Evolutionary conservation across 2,329 filamentous ascomycete genomes (phyloP), one percentile per base, ranked within the genome.

Genomic region (Monosporascus sp.): DNA sequence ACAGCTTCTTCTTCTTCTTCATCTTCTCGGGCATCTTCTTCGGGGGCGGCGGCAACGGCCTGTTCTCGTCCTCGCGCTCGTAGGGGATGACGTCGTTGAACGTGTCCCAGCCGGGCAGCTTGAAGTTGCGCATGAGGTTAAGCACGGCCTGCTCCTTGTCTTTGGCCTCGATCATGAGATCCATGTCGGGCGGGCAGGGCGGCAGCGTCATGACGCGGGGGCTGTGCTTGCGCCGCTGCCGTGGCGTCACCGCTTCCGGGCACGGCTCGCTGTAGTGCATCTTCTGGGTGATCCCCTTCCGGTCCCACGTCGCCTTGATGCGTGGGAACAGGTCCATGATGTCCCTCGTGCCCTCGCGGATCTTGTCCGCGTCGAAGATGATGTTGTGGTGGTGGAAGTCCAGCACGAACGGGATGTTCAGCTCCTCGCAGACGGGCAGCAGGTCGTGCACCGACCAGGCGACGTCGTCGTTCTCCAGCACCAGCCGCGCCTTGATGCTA

Each of bases 81-180:
- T 92, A 81, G 0, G 92, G 91, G 2, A 93, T 76, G 2, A 97
- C 75, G 51, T 95, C 85, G 60, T 87, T 88, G 66, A 95, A 84
- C 0, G 72, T 79, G 20, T 94, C 78, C 72, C 85, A 89, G 0
- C 91, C 91, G 0, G 91, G 89, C 0, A 97, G 77, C 63, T 87
- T 91, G 69, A 91, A 96, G 0, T 79, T 91, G 22, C 88, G 81
- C 91, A 97, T 97, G 18, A 97, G 78, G 59, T 96, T 91, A 63
- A 97, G 96, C 0, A 97, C 91, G 0, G 93, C 91, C 70, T 97
- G 93, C 68, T 97, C 93, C 71, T 97, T 97, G 66, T 97, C 93
- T 69, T 97, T 97, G 48, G 93, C 93, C 73, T 97, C 93, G 55
- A 97, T 97, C 93, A 97, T 97, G n/a, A 97, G 77, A 65, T 97